These are phyloP conservation scores for Leccinum huronense DNA, from an alignment of 1,284 basidiomycete genomes.

Conservation along the genomic window DNA sequence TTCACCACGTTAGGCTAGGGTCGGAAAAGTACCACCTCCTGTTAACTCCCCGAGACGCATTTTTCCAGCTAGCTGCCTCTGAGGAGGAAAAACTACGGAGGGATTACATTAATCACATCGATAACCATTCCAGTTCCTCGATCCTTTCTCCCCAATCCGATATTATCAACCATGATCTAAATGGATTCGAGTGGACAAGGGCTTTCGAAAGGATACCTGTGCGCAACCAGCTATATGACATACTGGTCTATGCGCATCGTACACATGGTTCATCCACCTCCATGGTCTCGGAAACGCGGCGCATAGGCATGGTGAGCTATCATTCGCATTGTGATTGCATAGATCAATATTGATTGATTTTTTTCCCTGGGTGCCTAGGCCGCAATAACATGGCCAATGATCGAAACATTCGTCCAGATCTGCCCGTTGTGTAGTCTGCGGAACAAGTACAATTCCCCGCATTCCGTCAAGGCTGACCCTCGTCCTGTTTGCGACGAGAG, in stretches of 20 bases:
- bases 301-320: slow-evolving; percentile 57
- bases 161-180: slow-evolving; percentile 26
- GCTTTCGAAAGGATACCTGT: slow-evolving; percentile 65
- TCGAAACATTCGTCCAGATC: slow-evolving; percentile 60
- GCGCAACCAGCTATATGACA: slow-evolving; percentile 64
- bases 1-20: slow-evolving; percentile 61
- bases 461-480: slow-evolving; percentile 23
- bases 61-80: slow-evolving; percentile 48
- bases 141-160: slow-evolving; percentile 24
- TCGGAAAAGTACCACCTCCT: slow-evolving; percentile 58
- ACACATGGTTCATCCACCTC: slow-evolving; percentile 51
- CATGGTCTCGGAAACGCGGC: slow-evolving; percentile 56
- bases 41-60: slow-evolving; percentile 58
- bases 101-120: slow-evolving; percentile 45
- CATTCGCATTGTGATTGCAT: slow-evolving; percentile 5
- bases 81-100: slow-evolving; percentile 48
- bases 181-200: slow-evolving; percentile 38
- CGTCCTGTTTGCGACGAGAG: slow-evolving; percentile 21
- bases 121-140: slow-evolving; percentile 29
- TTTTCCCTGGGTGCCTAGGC: slow-evolving; percentile 39
- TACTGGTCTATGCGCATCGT: slow-evolving; percentile 63
- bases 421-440: slow-evolving; percentile 59
- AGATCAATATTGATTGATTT: slow-evolving; percentile 13
- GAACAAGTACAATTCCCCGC: slow-evolving; percentile 24
- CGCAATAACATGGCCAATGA: slow-evolving; percentile 70